Evolutionary conservation across 2,329 filamentous ascomycete species (phyloP), one percentile per base, ranked within the genome.

Genomic region (Monilinia polystroma): DNA sequence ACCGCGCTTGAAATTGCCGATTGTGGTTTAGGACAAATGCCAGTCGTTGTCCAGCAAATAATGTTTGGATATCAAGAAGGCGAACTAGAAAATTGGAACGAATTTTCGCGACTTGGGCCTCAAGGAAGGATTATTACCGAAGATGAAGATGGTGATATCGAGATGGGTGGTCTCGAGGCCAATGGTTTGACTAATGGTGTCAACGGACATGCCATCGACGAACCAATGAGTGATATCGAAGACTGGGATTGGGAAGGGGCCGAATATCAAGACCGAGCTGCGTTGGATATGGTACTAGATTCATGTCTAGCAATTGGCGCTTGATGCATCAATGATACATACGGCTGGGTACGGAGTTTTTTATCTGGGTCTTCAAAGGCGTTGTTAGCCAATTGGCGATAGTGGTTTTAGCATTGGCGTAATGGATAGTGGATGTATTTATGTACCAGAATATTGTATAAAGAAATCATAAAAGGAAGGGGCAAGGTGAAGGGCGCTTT

Each of bases 1-100:
- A 80, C 97, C 3, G 87, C 91, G 0, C 77, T 96, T 20, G 86
- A 90, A 68, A 84, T 97, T 70, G 88, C 90, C 16, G 91, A 95
- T 64, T 86, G 85, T 35, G 89, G 91, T 68, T 83, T 96, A 70
- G 87, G 88, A 12, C 87, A 91, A 68, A 93, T 95, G 79, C 92
- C 91, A 0, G 82, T 92, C 32, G 81, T 96, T 49, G 84, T 87
- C 38, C 88, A 90, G 53, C 84, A 87, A 64, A 86, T 97, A 56
- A 81, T 89, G 73, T 85, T 87, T 69, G 84, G 85, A 7, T 93
- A 91, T 74, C 83, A 90, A 43, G 92, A 95, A 74, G 89, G 90
- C 65, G 90, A 93, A 76, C 81, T 92, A 18, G 90, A 92, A 71
- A 82, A 85, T 66, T 88, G 85, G 80, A 78, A 85, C 55, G 84